Base-by-base conservation (phyloP, 192 early-diverging fungal genomes). In the Coemansia sp. region DNA sequence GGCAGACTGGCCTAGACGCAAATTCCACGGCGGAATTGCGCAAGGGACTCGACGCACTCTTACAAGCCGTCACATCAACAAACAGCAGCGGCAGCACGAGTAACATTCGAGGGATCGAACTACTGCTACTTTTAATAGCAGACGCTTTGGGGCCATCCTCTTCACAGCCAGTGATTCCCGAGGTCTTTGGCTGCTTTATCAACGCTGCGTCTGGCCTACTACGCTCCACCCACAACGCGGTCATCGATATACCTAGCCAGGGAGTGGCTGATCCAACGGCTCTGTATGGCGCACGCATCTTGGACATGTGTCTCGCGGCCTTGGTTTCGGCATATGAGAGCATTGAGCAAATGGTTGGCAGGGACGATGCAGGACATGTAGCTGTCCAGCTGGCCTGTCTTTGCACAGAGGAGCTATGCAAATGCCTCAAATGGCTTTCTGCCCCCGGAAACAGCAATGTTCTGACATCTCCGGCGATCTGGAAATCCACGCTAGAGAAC, bases 211-310 rank as follows among this genome's bases (percentile, higher is more conserved):
- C n/a, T n/a, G n/a, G n/a, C n/a, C n/a, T n/a, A n/a, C n/a, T n/a
- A n/a, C n/a, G n/a, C n/a, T n/a, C n/a, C n/a, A n/a, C n/a, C n/a
- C n/a, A n/a, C n/a, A n/a, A n/a, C n/a, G n/a, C n/a, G n/a, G n/a
- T n/a, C n/a, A n/a, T n/a, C n/a, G 49, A 69, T 14, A 47, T 61
- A 0, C 51, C 58, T 20, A 69, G 66, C 45, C 66, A 69, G 32
- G 50, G 44, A 9, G 42, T 22, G 3, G 40, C 55, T 46, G 43
- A 27, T 7, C 10, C 25, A 1, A 32, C 53, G n/a, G 18, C 33
- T 23, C 25, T 46, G 18, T 50, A 40, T 33, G 43, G 55, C n/a
- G 36, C 55, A 24, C 67, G 56, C 6, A 50, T 52, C 34, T 29
- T 62, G 5, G 67, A 70, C 30, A 22, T 33, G 19, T 70, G 67